Evolutionary conservation across 1,284 basidiomycete species (phyloP), one percentile per base, ranked within the genome.

Genomic region (Cutaneotrichosporon cyanovorans): DNA sequence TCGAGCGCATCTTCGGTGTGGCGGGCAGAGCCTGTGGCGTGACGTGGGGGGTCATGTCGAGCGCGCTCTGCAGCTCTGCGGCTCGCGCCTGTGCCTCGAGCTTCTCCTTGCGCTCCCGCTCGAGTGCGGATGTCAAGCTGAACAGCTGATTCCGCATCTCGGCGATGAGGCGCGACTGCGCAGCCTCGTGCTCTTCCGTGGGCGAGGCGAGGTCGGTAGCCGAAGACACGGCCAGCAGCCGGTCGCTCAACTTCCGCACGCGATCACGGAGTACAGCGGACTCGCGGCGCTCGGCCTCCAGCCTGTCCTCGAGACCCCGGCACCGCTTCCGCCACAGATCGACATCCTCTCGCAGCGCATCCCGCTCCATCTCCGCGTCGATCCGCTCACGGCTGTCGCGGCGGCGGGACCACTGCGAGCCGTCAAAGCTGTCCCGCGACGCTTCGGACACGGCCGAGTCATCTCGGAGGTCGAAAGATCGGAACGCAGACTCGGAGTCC

Each of bases 101-200:
- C 45, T 61, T 65, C 12, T 61, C 63, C n/a, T 50, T 50, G 12
- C 60, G 56, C 34, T 65, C 67, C 22, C 58, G 52, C 42, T 69
- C 63, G 8, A 66, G 43, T 4, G 59, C 45, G 7, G 59, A 48
- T 2, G 63, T 60, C 32, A 65, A 53, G 28, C 43, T 51, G 55
- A 68, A 68, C 4, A 69, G 53, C 53, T 68, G 63, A 40, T 60
- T 59, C 7, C 64, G 56, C 56, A 67, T 60, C 40, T 69, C 63
- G 22, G 55, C 47, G 14, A 66, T 51, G 5, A 65, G 47, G 14
- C 57, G 58, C 19, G 57, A 51, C 37, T 62, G 57, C 14, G 46
- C 46, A 11, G 44, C 44, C 20, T 48, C 53, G n/a, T 39, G 43
- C 38, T 48, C 49, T 25, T 51, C 46, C 14, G 44, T 34, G 10